A percentile compares a stretch with the other conserved stretches of the same genome.
phyloP scores from a whole-genome alignment of 1,284 basidiomycete species.

The Fomitiporia mediterranea region DNA sequence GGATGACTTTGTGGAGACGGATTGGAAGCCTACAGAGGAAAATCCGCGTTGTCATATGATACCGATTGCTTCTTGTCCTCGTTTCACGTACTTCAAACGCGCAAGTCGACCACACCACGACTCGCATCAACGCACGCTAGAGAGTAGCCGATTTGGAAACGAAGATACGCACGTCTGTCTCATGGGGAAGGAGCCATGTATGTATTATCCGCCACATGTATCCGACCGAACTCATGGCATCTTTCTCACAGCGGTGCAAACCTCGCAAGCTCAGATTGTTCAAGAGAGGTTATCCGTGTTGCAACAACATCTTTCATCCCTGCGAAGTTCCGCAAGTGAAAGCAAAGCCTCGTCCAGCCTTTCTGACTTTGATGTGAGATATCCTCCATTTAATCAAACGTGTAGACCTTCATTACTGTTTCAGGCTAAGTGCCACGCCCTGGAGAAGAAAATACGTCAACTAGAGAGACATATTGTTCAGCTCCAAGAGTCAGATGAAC shows the following conservation, averaged over 20 bases:
- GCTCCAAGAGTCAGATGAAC: slow-evolving; percentile 37
- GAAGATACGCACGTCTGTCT: slow-evolving; percentile 87
- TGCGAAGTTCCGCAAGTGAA: neutral
- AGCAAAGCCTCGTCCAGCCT: neutral
- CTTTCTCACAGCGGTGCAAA: slow-evolving; percentile 48
- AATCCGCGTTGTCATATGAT: slow-evolving; percentile 67
- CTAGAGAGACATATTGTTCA: slow-evolving; percentile 59
- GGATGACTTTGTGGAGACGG: slow-evolving; percentile 83
- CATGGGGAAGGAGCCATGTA: slow-evolving; percentile 71
- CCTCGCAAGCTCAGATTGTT: slow-evolving; percentile 68
- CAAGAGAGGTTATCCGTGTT: slow-evolving; percentile 51
- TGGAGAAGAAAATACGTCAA: slow-evolving; percentile 50
- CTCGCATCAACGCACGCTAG: slow-evolving; percentile 28
- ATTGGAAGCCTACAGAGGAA: slow-evolving; percentile 52
- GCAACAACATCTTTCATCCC: slow-evolving; percentile 29
- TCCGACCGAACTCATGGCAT: slow-evolving; percentile 3
- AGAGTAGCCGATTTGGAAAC: slow-evolving; percentile 79
- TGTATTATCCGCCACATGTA: slow-evolving; percentile 27
- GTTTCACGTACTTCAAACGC: slow-evolving; percentile 82
- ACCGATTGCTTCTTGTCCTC: slow-evolving; percentile 73
- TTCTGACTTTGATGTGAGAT: neutral
- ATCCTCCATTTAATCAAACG: neutral
- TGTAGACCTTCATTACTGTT: slow-evolving; percentile 15
- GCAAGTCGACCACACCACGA: slow-evolving; percentile 36
- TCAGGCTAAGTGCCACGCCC: slow-evolving; percentile 1